Evolutionary conservation across 2,329 filamentous ascomycete species (phyloP), one percentile per base, ranked within the genome.

Genomic region (Colletotrichum sp.): DNA sequence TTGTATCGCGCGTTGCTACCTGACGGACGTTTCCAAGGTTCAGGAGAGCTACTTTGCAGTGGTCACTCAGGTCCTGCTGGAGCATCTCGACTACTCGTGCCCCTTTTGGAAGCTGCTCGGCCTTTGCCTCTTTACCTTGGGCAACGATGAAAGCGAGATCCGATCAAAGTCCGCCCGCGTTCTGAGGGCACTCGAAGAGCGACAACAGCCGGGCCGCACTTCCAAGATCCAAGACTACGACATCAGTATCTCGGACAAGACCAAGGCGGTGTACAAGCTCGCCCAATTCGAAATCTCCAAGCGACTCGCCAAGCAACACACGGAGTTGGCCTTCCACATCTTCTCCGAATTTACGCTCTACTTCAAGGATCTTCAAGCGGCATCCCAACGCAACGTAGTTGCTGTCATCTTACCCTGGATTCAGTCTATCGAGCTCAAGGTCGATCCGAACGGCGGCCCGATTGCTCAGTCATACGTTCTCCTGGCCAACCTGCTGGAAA

Each of bases 241-340:
- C 81, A 99, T 99, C 80, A 98, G 96, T 83, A 97, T 99, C 74
- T 98, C 96, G 0, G 98, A 99, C 85, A 99, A 98, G 85, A 99
- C 98, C 0, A 98, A 98, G 79, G 96, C 96, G 0, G 96, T 99
- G 4, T 99, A 99, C 86, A 99, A 99, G 85, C 89, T 98, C 60
- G 97, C 98, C 0, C 97, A 99, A 82, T 99, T 98, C 79, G 96
- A 99, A 82, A 98, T 98, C 26, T 99, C 97, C 0, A 96, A 96
- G 81, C 91, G 96, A 24, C 90, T 99, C 52, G 95, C 96, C 2
- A 95, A 95, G 81, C 95, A 98, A 78, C 95, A 99, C 82, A 92
- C 95, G 0, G 96, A 98, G 79, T 87, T 98, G 55, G 96, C 96
- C 0, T 98, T 99, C 81, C 92, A 96, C 73, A 94, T 99, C 68